Percentiles rank a stretch among this genome's conserved stretches.
Conservation (phyloP, 1,284 basidiomycete species). For the Psilocybe mexicana region DNA sequence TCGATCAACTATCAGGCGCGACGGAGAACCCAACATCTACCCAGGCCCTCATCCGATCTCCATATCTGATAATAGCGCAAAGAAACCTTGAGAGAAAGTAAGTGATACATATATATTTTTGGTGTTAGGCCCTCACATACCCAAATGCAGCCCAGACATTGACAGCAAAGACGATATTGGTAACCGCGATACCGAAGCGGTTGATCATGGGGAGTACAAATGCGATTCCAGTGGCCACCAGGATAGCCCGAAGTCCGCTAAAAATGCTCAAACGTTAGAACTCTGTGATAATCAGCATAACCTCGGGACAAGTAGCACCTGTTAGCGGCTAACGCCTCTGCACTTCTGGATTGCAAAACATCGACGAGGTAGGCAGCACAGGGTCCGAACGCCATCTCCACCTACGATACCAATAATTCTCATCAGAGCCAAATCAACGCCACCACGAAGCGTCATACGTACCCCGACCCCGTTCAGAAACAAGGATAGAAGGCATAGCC, state of each 20-base stretch:
- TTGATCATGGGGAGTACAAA: slow-evolving; percentile 37
- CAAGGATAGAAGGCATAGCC: slow-evolving; percentile 32
- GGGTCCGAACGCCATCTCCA: slow-evolving; percentile 34
- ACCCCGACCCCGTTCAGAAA: slow-evolving; percentile 46
- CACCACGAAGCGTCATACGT: slow-evolving; percentile 15
- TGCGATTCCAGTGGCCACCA: slow-evolving; percentile 34
- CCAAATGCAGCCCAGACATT: slow-evolving; percentile 32
- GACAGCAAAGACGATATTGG: slow-evolving; percentile 30
- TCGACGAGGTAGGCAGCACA: slow-evolving; percentile 40
- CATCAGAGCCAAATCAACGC: too few relatives aligned
- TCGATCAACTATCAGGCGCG: slow-evolving; percentile 11
- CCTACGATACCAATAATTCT: slow-evolving; percentile 10
- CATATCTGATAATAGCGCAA: slow-evolving; percentile 38
- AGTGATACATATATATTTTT: too few relatives aligned
- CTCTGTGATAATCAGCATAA: background rate
- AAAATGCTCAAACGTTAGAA: background rate
- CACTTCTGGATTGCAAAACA: slow-evolving; percentile 38
- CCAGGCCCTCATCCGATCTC: slow-evolving; percentile 34
- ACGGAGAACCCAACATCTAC: slow-evolving; percentile 38
- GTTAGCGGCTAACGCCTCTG: slow-evolving; percentile 38
- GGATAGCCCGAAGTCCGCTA: slow-evolving; percentile 32
- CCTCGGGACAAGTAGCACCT: slow-evolving; percentile 24
- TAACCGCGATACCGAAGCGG: slow-evolving; percentile 31
- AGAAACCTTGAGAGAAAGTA: slow-evolving; percentile 29
- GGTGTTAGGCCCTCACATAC: slow-evolving; percentile 13